A percentile compares a stretch with the other conserved stretches of the same genome.
These are phyloP conservation scores for Fusarium robinianum DNA, from an alignment of 2,329 filamentous ascomycete genomes.

Conservation along the genomic window DNA sequence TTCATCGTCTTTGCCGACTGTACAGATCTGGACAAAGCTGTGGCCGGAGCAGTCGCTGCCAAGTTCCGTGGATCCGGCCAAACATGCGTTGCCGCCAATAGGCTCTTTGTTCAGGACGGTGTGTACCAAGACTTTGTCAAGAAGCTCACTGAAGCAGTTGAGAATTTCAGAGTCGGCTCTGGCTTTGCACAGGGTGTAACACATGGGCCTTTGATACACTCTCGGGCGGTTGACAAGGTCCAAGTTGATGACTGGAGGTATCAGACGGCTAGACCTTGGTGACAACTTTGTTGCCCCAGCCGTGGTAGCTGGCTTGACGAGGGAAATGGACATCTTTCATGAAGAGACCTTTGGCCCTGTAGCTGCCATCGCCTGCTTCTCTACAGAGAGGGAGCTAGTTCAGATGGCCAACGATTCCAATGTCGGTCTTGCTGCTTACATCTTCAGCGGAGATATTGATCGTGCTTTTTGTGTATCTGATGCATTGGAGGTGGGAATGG, in stretches of 20 bases:
- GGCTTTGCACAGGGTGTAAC: conserved; percentile 59
- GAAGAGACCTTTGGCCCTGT: conserved; percentile 82
- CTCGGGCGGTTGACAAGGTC: conserved; percentile 60
- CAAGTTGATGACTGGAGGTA: conserved; percentile 64
- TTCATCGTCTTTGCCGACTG: too few relatives aligned
- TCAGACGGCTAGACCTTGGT: conserved; percentile 65
- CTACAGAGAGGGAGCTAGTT: conserved; percentile 72
- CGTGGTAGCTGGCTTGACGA: conserved; percentile 68
- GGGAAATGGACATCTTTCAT: conserved; percentile 66
- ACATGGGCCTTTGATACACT: conserved; percentile 68
- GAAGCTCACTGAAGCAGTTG: conserved; percentile 68
- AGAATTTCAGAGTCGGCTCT: conserved; percentile 70
- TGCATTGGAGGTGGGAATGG: conserved; percentile 66
- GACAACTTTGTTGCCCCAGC: conserved; percentile 74
- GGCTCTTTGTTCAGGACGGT: conserved; percentile 72
- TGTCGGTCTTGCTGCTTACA: conserved; percentile 75
- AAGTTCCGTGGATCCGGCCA: too few relatives aligned
- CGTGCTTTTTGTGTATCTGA: conserved; percentile 51
- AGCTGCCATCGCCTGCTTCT: conserved; percentile 71
- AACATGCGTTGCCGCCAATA: too few relatives aligned
- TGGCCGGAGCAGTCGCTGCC: too few relatives aligned
- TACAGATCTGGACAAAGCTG: too few relatives aligned
- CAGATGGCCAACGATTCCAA: conserved; percentile 69
- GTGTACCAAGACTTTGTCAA: conserved; percentile 72
- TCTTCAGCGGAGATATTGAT: conserved; percentile 60